Conservation (phyloP, 2,329 filamentous ascomycete genomes). For the Cladosporium sp. region DNA sequence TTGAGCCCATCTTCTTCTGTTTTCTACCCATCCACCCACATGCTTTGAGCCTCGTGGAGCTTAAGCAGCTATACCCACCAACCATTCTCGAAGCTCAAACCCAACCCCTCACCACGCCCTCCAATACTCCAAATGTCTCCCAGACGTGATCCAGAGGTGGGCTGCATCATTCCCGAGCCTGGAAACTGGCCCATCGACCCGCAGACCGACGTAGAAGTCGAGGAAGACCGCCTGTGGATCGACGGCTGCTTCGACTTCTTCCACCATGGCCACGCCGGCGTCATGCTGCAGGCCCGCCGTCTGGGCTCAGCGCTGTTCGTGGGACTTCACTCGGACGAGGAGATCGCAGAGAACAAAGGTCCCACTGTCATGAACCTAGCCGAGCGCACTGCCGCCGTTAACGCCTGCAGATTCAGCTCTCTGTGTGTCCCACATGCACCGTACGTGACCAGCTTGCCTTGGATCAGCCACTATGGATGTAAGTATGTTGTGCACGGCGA, state of each 20-base stretch:
- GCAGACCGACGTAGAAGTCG: constrained; percentile 59
- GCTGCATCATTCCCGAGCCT: constrained; percentile 48
- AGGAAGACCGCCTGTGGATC: constrained; percentile 84
- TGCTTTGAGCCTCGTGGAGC: neutral
- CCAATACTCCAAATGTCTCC: constrained; percentile 24
- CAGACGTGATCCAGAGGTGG: constrained; percentile 33
- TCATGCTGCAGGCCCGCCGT: constrained; percentile 92
- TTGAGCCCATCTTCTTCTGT: neutral
- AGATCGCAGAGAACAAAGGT: constrained; percentile 94
- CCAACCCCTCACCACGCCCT: constrained; percentile 7
- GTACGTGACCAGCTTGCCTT: constrained; percentile 90
- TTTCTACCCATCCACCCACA: neutral
- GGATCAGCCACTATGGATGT: constrained; percentile 95
- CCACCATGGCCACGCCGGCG: constrained; percentile 95
- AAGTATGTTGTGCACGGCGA: constrained; percentile 95
- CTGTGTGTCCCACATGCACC: constrained; percentile 80
- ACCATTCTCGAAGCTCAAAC: neutral
- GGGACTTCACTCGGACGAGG: constrained; percentile 92
- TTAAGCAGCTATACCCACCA: constrained; percentile 9
- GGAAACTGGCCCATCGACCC: constrained; percentile 66
- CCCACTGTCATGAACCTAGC: constrained; percentile 94
- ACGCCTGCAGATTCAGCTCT: constrained; percentile 94
- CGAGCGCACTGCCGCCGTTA: constrained; percentile 87
- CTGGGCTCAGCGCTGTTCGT: constrained; percentile 86
- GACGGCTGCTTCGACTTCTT: constrained; percentile 99